These are phyloP conservation scores for Magnolia changhungtana DNA, from an alignment of 164 flowering plant genomes.

Conservation along the genomic window DNA sequence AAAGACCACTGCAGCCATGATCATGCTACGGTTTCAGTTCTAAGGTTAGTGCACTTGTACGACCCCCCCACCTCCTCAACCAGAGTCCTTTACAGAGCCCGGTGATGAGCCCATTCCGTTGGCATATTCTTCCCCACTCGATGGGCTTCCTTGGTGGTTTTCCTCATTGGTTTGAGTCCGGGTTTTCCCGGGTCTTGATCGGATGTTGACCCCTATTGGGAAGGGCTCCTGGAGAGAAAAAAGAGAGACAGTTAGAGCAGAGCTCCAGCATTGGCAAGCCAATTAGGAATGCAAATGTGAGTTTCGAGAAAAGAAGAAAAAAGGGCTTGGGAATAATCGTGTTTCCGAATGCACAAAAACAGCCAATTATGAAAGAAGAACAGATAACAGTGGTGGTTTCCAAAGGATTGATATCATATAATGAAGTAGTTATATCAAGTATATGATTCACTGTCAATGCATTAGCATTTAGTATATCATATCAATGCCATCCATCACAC, in stretches of 20 bases:
- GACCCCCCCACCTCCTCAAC: conserved; percentile 20
- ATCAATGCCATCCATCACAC: too few relatives aligned
- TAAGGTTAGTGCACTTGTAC: conserved; percentile 29
- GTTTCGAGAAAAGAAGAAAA: too few relatives aligned
- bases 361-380: too few relatives aligned
- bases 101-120: conserved; percentile 38
- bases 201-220: conserved; percentile 71
- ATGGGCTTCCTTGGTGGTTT: conserved; percentile 43
- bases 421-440: too few relatives aligned
- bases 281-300: background rate
- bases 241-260: background rate
- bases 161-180: conserved; percentile 43
- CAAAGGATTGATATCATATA: too few relatives aligned
- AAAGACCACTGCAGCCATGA: background rate
- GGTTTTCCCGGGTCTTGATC: conserved; percentile 53
- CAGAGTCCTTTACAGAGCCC: conserved; percentile 48
- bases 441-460: too few relatives aligned
- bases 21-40: conserved; percentile 9
- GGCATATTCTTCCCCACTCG: conserved; percentile 43
- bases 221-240: conserved; percentile 62
- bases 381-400: too few relatives aligned
- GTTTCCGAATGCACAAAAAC: too few relatives aligned
- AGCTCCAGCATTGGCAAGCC: background rate
- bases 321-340: too few relatives aligned
- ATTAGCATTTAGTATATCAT: too few relatives aligned